phyloP scores from a whole-genome alignment of 1,139 yeast species.

The Blastobotrys aristatus region DNA sequence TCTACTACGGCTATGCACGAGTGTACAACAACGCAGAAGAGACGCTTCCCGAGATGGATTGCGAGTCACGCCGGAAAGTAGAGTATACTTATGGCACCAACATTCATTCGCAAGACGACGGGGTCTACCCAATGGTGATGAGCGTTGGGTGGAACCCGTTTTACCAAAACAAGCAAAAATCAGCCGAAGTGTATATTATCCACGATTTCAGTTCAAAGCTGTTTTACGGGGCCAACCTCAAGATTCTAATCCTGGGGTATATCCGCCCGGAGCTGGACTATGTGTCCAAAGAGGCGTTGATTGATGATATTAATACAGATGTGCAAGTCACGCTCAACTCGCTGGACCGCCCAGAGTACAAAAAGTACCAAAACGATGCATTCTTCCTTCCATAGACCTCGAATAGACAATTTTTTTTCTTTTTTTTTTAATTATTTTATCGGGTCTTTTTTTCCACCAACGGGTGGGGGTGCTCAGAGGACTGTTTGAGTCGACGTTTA shows the following conservation, averaged over 20 bases:
- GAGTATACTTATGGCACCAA: slow-evolving; percentile 56
- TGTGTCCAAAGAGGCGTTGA: slow-evolving; percentile 79
- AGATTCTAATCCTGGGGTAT: slow-evolving; percentile 73
- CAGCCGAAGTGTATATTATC: slow-evolving; percentile 70
- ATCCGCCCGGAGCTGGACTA: slow-evolving; percentile 88
- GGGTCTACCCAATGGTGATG: slow-evolving; percentile 78
- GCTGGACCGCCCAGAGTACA: slow-evolving; percentile 39
- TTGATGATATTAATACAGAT: slow-evolving; percentile 78
- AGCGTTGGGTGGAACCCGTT: slow-evolving; percentile 96
- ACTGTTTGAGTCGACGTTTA: slow-evolving; percentile 9
- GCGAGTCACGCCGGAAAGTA: slow-evolving; percentile 27
- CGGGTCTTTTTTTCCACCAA: slow-evolving; percentile 2
- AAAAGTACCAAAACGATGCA: slow-evolving; percentile 23
- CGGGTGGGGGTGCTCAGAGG: slow-evolving; percentile 6
- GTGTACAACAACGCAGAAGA: slow-evolving; percentile 27
- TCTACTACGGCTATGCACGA: slow-evolving; percentile 81
- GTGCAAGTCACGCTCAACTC: slow-evolving; percentile 59
- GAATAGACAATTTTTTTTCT: not conserved
- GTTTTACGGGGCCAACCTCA: slow-evolving; percentile 80
- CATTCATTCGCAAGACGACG: slow-evolving; percentile 39
- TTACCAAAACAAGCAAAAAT: slow-evolving; percentile 51
- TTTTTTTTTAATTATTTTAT: not conserved
- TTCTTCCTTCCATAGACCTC: slow-evolving; percentile 17
- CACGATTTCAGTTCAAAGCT: slow-evolving; percentile 54
- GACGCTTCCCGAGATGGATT: slow-evolving; percentile 11